phyloP scores from a whole-genome alignment of 768 basidiomycete genomes.

The Pleurotus tuoliensis region DNA sequence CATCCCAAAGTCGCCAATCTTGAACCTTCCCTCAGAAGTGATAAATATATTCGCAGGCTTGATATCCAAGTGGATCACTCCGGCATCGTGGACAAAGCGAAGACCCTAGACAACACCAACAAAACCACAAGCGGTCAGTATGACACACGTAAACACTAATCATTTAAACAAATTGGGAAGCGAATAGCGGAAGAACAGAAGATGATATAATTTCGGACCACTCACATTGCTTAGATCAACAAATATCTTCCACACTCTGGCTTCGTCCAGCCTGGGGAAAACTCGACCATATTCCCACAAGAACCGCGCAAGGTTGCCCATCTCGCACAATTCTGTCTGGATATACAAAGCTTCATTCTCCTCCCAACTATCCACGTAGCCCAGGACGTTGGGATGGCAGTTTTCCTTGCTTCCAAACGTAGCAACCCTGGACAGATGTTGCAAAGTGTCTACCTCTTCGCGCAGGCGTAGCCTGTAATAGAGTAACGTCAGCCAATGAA shows the following conservation, averaged over 20 bases:
- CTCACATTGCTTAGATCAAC: constrained; percentile 86
- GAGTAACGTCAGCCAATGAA: constrained; percentile 14
- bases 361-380: constrained; percentile 95
- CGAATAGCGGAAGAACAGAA: constrained; percentile 14
- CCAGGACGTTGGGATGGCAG: constrained; percentile 78
- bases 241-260: constrained; percentile 93
- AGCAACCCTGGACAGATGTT: constrained; percentile 52
- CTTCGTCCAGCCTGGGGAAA: constrained; percentile 86
- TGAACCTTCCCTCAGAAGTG: constrained; percentile 81
- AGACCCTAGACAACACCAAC: constrained; percentile 54
- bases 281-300: constrained; percentile 85
- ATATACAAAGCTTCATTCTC: constrained; percentile 85
- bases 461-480: constrained; percentile 69
- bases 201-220: constrained; percentile 22
- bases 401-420: constrained; percentile 34
- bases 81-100: constrained; percentile 82
- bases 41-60: constrained; percentile 98
- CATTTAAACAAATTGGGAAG: constrained; percentile 20
- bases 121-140: constrained; percentile 14
- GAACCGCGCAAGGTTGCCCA: constrained; percentile 89
- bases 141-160: constrained; percentile 25
- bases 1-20: constrained; percentile 99
- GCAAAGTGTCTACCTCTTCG: constrained; percentile 92
- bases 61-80: constrained; percentile 91
- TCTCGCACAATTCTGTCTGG: constrained; percentile 90